A percentile compares a stretch with the other conserved stretches of the same genome.
These are phyloP conservation scores for Fusarium newnesense DNA, from an alignment of 2,329 filamentous ascomycete genomes.

Conservation along the genomic window DNA sequence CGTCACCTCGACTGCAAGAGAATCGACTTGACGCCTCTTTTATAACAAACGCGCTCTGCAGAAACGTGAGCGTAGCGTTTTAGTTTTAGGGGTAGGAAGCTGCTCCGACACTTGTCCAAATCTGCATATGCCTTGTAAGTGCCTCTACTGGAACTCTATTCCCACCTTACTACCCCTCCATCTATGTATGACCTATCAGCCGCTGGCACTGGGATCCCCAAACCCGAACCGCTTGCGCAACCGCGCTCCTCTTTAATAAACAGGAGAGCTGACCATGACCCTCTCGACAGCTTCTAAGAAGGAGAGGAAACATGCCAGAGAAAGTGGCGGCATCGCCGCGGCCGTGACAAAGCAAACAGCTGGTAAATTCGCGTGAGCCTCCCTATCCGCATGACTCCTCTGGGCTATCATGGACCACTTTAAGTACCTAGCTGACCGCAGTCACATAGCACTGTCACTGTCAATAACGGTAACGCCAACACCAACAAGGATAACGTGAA, in stretches of 20 bases:
- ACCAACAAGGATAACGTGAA: slow-evolving; percentile 46
- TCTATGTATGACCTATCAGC: slow-evolving; percentile 21
- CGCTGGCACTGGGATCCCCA: not conserved
- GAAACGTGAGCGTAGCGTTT: slow-evolving; percentile 41
- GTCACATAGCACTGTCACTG: slow-evolving; percentile 35
- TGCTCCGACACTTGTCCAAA: slow-evolving; percentile 46
- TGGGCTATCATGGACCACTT: slow-evolving; percentile 10
- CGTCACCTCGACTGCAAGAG: slow-evolving; percentile 25
- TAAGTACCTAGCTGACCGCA: slow-evolving; percentile 40
- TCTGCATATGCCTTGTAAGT: slow-evolving; percentile 52
- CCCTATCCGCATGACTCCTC: slow-evolving; percentile 45
- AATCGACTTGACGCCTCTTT: slow-evolving; percentile 28
- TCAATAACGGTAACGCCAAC: slow-evolving; percentile 42
- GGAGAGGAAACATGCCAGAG: slow-evolving; percentile 65
- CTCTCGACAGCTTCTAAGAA: slow-evolving; percentile 57
- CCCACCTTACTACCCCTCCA: slow-evolving; percentile 23
- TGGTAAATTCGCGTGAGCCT: slow-evolving; percentile 62
- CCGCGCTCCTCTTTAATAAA: slow-evolving; percentile 17
- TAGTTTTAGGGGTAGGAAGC: slow-evolving; percentile 44
- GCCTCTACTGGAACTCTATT: slow-evolving; percentile 21
- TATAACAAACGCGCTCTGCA: slow-evolving; percentile 41
- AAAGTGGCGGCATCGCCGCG: slow-evolving; percentile 62
- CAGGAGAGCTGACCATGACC: slow-evolving; percentile 41
- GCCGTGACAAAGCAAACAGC: slow-evolving; percentile 64
- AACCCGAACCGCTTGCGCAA: slow-evolving; percentile 27